Evolutionary conservation across 192 early-diverging fungal species (phyloP).

Genomic region (Coemansia sp.): DNA sequence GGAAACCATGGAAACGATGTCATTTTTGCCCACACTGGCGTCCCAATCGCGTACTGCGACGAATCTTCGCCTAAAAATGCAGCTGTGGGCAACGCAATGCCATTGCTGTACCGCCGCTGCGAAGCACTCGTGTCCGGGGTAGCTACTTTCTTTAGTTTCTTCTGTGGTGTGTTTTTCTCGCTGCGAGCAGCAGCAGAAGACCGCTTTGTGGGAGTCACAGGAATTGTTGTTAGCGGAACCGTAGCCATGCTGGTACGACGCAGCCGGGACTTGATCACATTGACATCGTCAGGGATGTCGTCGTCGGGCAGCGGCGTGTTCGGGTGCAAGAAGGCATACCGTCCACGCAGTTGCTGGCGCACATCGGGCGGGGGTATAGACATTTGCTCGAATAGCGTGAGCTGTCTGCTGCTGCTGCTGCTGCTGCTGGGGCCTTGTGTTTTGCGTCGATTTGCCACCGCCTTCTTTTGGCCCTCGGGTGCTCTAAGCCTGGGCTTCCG

Average conservation of each 20-base stretch:
- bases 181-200: not conserved
- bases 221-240: not conserved
- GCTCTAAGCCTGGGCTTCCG: not conserved
- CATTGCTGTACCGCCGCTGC: not conserved
- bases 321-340: slow-evolving; percentile 1
- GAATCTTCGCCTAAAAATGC: slow-evolving; percentile 12
- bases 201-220: slow-evolving; percentile 1
- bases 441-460: not conserved
- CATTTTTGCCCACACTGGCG: slow-evolving; percentile 52
- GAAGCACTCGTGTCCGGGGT: too few relatives aligned
- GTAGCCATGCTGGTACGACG: slow-evolving; percentile 4
- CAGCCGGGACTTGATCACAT: slow-evolving; percentile 24
- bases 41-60: slow-evolving; percentile 13
- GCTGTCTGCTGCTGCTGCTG: not conserved
- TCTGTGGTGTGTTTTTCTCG: too few relatives aligned
- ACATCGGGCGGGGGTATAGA: slow-evolving; percentile 46
- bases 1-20: slow-evolving; percentile 52
- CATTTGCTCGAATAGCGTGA: slow-evolving; percentile 45
- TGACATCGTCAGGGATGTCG: slow-evolving; percentile 30
- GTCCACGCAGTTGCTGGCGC: slow-evolving; percentile 8
- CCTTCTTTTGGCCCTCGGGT: not conserved
- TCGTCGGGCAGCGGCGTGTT: slow-evolving; percentile 1
- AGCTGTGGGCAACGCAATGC: slow-evolving; percentile 9
- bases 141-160: too few relatives aligned
- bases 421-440: not conserved